Evolutionary conservation across 805 yeast genomes (phyloP), one percentile per base, ranked within the genome.

Genomic region (Yarrowia keelungensis): DNA sequence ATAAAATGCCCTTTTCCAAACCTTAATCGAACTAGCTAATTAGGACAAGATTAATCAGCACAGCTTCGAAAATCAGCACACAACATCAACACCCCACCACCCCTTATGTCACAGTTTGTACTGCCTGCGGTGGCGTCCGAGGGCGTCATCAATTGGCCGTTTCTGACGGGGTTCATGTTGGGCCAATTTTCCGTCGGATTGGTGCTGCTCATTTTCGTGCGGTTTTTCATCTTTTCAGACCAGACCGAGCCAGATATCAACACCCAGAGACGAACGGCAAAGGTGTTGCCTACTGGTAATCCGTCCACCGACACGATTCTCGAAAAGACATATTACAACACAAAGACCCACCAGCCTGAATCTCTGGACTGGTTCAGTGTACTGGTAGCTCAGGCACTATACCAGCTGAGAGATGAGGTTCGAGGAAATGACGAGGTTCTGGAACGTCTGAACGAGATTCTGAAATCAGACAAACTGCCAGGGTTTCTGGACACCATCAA

Each of bases 291-390:
- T 26, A 45, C 71, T 15, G 69, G 70, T 12, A 73, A 75, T 9
- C 72, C 72, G 11, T 71, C 75, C 8, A 71, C 77, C 14, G 74
- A 72, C 32, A 70, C 86, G 0, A 91, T 95, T 22, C 80, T 95
- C 47, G 98, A 94, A 71, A 93, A 92, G 74, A 92, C 98, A 0
- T 92, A 92, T 75, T 95, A 95, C 78, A 90, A 95, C 75, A 98
- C 95, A 1, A 87, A 88, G 56, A 87, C 87, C 35, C 99, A 95
- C 76, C 83, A 87, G 16, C 85, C 98, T 0, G 99, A 95, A 79
- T 89, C 97, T 0, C 80, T 95, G 70, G 99, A 95, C 77, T 95
- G 99, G 99, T 92, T 95, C 77, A 95, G 94, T 72, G 98, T 95
- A 1, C 81, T 95, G 45, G 84, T 95, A 19, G 99, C 98, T 0